Evolutionary conservation across 148 eudicot genomes (phyloP).

Genomic region (Simmondsia chinensis): DNA sequence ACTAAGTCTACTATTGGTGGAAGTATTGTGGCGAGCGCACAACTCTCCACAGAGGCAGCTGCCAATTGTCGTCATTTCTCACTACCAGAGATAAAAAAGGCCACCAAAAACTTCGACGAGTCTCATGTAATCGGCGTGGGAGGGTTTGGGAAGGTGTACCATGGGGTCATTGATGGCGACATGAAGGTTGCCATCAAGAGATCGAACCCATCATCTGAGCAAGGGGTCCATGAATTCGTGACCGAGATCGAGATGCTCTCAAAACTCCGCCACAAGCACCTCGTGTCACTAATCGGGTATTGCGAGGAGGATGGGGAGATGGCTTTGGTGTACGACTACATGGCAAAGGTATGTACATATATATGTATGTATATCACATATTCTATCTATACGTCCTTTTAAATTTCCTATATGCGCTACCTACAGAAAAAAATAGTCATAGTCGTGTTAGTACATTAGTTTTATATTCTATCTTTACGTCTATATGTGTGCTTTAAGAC

Average conservation of each 20-base stretch:
- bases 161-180: constrained; percentile 40
- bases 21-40: constrained; percentile 28
- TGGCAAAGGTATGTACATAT: too few relatives aligned
- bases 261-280: constrained; percentile 42
- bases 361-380: too few relatives aligned
- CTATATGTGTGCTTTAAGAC: too few relatives aligned
- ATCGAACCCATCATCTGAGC: constrained; percentile 46
- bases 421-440: too few relatives aligned
- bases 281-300: constrained; percentile 47
- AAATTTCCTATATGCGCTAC: too few relatives aligned
- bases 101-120: constrained; percentile 42
- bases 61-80: constrained; percentile 45
- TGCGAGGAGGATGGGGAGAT: constrained; percentile 52
- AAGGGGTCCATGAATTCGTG: constrained; percentile 46
- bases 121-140: constrained; percentile 48
- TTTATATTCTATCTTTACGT: too few relatives aligned
- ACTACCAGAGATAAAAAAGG: constrained; percentile 33
- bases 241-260: constrained; percentile 59
- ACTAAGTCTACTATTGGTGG: constrained; percentile 31
- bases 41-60: constrained; percentile 36
- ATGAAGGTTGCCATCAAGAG: constrained; percentile 42
- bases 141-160: constrained; percentile 50
- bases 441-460: too few relatives aligned
- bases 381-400: too few relatives aligned
- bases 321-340: constrained; percentile 51